These are phyloP conservation scores for Anisodus acutangulus DNA, from an alignment of 257 asterid genomes.

Conservation along the genomic window DNA sequence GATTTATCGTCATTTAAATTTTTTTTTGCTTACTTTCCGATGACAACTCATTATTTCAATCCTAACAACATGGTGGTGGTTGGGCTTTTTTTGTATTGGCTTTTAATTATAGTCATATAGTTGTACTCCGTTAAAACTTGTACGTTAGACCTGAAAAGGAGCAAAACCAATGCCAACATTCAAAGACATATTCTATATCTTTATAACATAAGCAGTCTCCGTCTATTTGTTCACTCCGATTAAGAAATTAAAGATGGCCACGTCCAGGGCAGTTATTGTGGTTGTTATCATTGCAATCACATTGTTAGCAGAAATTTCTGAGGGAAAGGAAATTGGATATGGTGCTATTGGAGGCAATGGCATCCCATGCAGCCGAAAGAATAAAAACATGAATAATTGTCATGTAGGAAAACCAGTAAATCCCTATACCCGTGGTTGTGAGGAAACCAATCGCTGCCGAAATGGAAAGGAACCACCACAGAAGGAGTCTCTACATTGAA, in stretches of 20 bases:
- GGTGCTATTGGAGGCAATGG: conserved; percentile 50
- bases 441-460: conserved; percentile 37
- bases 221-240: too few relatives aligned
- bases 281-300: neutral
- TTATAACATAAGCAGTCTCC: too few relatives aligned
- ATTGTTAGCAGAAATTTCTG: neutral
- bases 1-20: too few relatives aligned
- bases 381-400: conserved; percentile 37
- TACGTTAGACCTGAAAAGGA: neutral
- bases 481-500: too few relatives aligned
- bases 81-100: neutral
- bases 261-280: neutral
- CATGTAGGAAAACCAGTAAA: conserved; percentile 33
- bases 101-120: too few relatives aligned
- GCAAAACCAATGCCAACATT: neutral
- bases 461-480: too few relatives aligned
- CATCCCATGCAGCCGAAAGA: conserved; percentile 52
- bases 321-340: conserved; percentile 22
- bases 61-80: too few relatives aligned
- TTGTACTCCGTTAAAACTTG: neutral
- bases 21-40: too few relatives aligned
- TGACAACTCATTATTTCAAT: too few relatives aligned
- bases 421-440: conserved; percentile 38
- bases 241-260: neutral
- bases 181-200: too few relatives aligned